A percentile compares a stretch with the other conserved stretches of the same genome.
Evolutionary conservation across 2,329 filamentous ascomycete species (phyloP).

Genomic region (Xylogone sp.): DNA sequence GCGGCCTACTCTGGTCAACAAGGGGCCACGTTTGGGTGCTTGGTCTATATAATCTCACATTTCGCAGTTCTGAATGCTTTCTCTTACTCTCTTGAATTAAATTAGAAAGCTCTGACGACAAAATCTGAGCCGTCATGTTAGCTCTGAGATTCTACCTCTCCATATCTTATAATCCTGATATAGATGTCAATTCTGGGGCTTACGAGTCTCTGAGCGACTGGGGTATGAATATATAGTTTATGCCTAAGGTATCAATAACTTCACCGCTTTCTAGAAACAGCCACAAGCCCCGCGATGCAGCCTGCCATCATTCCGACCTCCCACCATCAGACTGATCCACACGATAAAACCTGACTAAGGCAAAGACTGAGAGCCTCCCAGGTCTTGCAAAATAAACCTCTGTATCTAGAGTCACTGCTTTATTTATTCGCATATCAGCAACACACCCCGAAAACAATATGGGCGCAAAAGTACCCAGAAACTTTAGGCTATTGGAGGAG

Average conservation of each 20-base stretch:
- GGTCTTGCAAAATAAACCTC: too few relatives aligned
- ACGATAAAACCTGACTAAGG: neutral
- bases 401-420: neutral
- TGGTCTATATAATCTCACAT: conserved; percentile 46
- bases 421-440: neutral
- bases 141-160: conserved; percentile 10
- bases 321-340: neutral
- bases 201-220: neutral
- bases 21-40: conserved; percentile 2
- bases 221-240: neutral
- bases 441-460: conserved; percentile 14
- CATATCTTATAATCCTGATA: conserved; percentile 11
- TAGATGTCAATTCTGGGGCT: neutral
- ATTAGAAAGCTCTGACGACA: conserved; percentile 83
- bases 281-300: neutral
- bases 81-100: conserved; percentile 94
- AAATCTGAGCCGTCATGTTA: conserved; percentile 83
- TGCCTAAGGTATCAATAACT: neutral
- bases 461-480: conserved; percentile 78
- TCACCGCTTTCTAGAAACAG: neutral
- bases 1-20: conserved; percentile 59
- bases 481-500: conserved; percentile 95
- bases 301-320: neutral
- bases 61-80: conserved; percentile 85
- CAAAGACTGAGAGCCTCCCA: too few relatives aligned